These are phyloP conservation scores for Bidens hawaiensis DNA, from an alignment of 140 eudicot species.

Conservation along the genomic window DNA sequence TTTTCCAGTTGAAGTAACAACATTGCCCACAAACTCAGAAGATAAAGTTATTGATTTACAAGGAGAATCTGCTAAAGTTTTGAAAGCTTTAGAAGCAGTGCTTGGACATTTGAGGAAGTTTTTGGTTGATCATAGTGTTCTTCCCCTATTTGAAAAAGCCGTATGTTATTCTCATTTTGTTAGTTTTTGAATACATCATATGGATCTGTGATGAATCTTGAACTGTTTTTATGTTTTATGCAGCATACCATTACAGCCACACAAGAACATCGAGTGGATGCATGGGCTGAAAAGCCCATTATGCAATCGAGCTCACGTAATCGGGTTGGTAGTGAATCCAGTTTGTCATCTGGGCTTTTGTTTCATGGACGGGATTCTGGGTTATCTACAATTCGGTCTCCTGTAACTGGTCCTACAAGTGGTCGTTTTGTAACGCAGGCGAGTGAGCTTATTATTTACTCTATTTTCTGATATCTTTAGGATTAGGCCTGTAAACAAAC, in stretches of 20 bases:
- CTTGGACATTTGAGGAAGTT: constrained; percentile 23
- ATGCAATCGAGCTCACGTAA: background rate
- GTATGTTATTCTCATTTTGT: constrained; percentile 15
- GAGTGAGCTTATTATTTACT: background rate
- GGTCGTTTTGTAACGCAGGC: constrained; percentile 11
- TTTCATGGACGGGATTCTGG: constrained; percentile 17
- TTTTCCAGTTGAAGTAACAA: constrained; percentile 15
- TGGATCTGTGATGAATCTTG: background rate
- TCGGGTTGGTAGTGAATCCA: constrained; percentile 6
- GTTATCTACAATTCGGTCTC: background rate
- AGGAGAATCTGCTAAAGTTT: constrained; percentile 21
- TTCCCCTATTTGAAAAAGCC: constrained; percentile 23
- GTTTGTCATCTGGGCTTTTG: constrained; percentile 3
- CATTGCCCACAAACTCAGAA: constrained; percentile 16
- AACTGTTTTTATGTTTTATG: background rate
- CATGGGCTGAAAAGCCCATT: constrained; percentile 21
- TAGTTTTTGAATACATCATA: background rate
- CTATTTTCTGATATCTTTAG: background rate
- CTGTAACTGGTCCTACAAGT: constrained; percentile 3
- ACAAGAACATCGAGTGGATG: constrained; percentile 17
- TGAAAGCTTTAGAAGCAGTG: constrained; percentile 30
- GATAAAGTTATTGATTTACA: constrained; percentile 21
- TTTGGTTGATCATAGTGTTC: constrained; percentile 28
- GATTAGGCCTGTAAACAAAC: too few species aligned
- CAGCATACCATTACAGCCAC: constrained; percentile 21